A percentile compares a stretch with the other conserved stretches of the same genome.
Conservation (phyloP, 1,284 basidiomycete species). For the Microbotryum scabiosae region DNA sequence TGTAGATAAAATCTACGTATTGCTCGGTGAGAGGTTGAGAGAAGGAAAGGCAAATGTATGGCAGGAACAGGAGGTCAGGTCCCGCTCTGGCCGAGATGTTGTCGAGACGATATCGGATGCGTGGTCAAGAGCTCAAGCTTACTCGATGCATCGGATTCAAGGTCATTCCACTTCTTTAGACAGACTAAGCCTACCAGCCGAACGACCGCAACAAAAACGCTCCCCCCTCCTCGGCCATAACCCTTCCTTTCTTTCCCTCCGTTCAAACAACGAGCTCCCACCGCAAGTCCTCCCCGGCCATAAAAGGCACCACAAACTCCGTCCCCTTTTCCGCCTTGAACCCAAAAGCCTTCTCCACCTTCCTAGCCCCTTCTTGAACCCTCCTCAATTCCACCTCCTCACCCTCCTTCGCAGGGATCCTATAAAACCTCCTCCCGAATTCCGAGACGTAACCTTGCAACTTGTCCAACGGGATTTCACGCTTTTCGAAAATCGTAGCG, state of each 20-base stretch:
- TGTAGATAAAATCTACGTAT: no score
- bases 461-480: slow-evolving; percentile 57
- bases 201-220: no score
- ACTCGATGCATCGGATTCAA: no score
- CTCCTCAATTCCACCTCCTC: slow-evolving; percentile 42
- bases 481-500: slow-evolving; percentile 68
- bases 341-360: slow-evolving; percentile 46
- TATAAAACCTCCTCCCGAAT: slow-evolving; percentile 74
- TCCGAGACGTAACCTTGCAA: slow-evolving; percentile 68
- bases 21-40: no score
- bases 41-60: no score
- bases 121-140: no score
- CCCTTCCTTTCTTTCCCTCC: no score
- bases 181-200: no score
- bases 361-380: slow-evolving; percentile 39
- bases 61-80: no score
- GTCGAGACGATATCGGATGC: no score
- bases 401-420: slow-evolving; percentile 40
- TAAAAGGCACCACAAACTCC: slow-evolving; percentile 71
- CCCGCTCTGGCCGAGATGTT: no score
- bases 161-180: no score
- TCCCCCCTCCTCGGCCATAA: neutral
- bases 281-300: slow-evolving; percentile 70
- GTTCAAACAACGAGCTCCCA: slow-evolving; percentile 59
- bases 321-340: slow-evolving; percentile 48